Percentiles rank a stretch among this genome's conserved stretches.
These are phyloP conservation scores for Pinus albicaulis DNA, from an alignment of 75 land plant species.

Conservation along the genomic window DNA sequence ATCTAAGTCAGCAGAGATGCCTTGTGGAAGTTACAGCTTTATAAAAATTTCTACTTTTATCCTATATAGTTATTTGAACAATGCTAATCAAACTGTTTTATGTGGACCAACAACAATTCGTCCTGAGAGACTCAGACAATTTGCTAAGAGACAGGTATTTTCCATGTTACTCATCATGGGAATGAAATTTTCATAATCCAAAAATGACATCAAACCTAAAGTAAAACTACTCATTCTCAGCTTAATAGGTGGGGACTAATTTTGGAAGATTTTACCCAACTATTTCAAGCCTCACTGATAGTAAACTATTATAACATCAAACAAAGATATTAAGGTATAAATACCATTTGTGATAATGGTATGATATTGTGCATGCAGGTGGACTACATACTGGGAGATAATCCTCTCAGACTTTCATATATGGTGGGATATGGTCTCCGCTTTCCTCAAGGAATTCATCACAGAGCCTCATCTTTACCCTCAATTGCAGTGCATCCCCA, in stretches of 20 bases:
- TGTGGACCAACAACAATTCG: constrained; percentile 45
- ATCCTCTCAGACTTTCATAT: constrained; percentile 60
- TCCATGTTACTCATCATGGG: too few species aligned
- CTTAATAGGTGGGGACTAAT: too few species aligned
- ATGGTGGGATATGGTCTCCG: constrained; percentile 65
- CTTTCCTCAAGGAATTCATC: constrained; percentile 60
- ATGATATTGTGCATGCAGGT: constrained; percentile 34
- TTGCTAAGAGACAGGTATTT: constrained; percentile 65
- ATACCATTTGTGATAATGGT: too few species aligned
- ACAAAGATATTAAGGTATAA: too few species aligned
- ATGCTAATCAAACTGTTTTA: constrained; percentile 46
- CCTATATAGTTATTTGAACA: constrained; percentile 69
- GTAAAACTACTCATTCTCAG: too few species aligned
- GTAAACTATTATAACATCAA: neutral
- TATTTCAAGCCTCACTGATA: neutral
- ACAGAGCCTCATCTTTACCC: constrained; percentile 58
- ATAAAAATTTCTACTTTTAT: constrained; percentile 72
- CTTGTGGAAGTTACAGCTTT: constrained; percentile 77
- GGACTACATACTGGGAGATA: constrained; percentile 71
- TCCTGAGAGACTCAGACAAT: constrained; percentile 34
- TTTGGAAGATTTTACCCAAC: too few species aligned
- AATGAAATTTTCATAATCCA: too few species aligned
- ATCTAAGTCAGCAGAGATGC: too few species aligned
- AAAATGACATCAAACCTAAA: too few species aligned
- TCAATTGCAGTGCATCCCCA: constrained; percentile 20